Conservation (phyloP, 2,329 filamentous ascomycete genomes). For the Penicillium carneum region DNA sequence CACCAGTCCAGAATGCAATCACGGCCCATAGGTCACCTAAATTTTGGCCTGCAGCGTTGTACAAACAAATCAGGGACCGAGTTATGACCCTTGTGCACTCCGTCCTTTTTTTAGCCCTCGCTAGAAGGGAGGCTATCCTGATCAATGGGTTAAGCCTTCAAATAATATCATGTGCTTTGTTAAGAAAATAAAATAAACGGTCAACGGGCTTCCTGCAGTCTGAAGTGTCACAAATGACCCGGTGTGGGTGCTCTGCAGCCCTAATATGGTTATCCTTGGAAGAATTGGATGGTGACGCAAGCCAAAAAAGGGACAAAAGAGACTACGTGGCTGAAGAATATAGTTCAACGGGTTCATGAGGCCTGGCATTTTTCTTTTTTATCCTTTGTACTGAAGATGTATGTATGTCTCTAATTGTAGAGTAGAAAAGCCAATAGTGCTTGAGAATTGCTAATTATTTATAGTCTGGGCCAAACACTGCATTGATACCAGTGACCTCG, state of each 20-base stretch:
- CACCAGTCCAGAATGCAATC: constrained; percentile 27
- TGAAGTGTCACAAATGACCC: constrained; percentile 23
- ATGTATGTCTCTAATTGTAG: background rate
- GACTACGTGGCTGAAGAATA: background rate
- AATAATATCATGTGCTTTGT: constrained; percentile 17
- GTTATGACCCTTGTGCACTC: constrained; percentile 15
- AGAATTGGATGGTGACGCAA: constrained; percentile 14
- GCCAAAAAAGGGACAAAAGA: background rate
- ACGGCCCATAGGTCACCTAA: constrained; percentile 18
- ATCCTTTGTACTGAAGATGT: background rate
- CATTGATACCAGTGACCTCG: constrained; percentile 3
- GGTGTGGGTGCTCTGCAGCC: constrained; percentile 15
- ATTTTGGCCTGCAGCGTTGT: constrained; percentile 23
- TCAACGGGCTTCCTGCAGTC: constrained; percentile 22
- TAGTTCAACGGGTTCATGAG: constrained; percentile 1
- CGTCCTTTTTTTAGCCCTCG: background rate
- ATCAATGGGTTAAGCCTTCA: background rate
- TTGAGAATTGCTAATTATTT: background rate
- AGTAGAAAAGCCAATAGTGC: background rate
- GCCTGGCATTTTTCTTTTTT: background rate
- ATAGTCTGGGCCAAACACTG: constrained; percentile 4
- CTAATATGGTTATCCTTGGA: constrained; percentile 18
- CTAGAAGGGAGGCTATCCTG: background rate
- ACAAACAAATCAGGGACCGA: constrained; percentile 36
- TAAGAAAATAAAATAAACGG: constrained; percentile 3